Conservation (phyloP, 345 rosid species). For the Xanthoceras sorbifolium region DNA sequence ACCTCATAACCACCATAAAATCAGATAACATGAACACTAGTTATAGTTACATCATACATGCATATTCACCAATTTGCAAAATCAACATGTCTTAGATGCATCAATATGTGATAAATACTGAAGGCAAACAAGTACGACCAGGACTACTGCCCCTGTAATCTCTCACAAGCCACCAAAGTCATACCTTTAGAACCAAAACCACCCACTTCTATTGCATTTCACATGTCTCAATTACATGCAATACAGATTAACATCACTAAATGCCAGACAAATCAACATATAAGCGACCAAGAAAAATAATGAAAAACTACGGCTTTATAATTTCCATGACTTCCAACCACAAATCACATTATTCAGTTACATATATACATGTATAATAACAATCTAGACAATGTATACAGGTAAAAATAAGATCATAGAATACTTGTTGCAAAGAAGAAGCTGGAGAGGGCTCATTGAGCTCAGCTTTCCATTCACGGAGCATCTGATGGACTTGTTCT, state of each 20-base stretch:
- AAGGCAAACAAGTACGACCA: neutral
- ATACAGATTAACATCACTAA: neutral
- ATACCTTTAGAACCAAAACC: neutral
- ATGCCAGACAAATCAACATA: neutral
- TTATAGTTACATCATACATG: neutral
- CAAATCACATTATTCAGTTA: neutral
- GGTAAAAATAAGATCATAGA: constrained; percentile 17
- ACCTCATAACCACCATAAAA: neutral
- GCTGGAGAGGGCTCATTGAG: constrained; percentile 99
- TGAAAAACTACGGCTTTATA: neutral
- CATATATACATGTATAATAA: neutral
- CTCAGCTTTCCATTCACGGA: constrained; percentile 97
- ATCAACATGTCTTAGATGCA: neutral
- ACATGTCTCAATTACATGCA: neutral
- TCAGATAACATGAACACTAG: neutral
- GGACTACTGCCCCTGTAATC: neutral
- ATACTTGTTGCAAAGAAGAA: constrained; percentile 93
- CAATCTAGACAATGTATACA: neutral
- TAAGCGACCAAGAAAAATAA: neutral
- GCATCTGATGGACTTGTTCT: constrained; percentile 99
- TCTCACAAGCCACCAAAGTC: neutral
- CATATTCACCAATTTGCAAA: neutral
- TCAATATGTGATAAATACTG: neutral
- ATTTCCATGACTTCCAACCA: neutral
- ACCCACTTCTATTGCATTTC: neutral